A percentile compares a stretch with the other conserved stretches of the same genome.
Conservation (phyloP, 768 basidiomycete species). For the Crucibulum laeve region DNA sequence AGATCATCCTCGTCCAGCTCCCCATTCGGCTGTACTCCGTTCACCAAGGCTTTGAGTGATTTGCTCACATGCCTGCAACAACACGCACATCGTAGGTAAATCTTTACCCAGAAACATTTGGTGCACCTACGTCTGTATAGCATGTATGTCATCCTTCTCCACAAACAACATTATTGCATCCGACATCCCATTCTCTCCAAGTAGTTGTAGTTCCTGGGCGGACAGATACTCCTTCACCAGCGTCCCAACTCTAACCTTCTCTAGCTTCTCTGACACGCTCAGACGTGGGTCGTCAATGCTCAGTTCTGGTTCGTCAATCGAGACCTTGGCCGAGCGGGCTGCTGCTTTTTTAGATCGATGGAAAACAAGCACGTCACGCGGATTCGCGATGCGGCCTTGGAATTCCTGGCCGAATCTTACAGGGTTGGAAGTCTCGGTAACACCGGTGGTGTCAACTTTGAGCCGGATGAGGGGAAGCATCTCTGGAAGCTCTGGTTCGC, state of each 20-base stretch:
- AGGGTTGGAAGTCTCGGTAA: conserved; percentile 90
- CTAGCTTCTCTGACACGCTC: conserved; percentile 65
- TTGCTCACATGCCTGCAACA: conserved; percentile 57
- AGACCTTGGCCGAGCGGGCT: conserved; percentile 50
- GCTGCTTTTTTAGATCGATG: conserved; percentile 72
- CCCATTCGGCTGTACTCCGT: conserved; percentile 60
- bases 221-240: conserved; percentile 89
- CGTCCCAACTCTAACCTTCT: conserved; percentile 79
- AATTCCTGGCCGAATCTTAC: conserved; percentile 97
- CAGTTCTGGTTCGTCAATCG: conserved; percentile 72
- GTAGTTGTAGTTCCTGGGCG: conserved; percentile 88
- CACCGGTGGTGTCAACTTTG: conserved; percentile 90
- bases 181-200: conserved; percentile 87
- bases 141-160: conserved; percentile 95
- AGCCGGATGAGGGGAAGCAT: conserved; percentile 89
- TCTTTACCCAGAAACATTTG: background rate
- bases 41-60: conserved; percentile 59
- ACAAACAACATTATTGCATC: conserved; percentile 95
- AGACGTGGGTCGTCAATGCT: conserved; percentile 76
- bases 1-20: conserved; percentile 71
- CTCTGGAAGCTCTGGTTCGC: conserved; percentile 53
- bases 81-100: conserved; percentile 4
- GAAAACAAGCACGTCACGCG: conserved; percentile 89
- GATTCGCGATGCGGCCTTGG: conserved; percentile 86
- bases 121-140: conserved; percentile 75